A percentile compares a stretch with the other conserved stretches of the same genome.
Evolutionary conservation across 306 rosid genomes (phyloP).

Genomic region (Aeschynomene evenia): DNA sequence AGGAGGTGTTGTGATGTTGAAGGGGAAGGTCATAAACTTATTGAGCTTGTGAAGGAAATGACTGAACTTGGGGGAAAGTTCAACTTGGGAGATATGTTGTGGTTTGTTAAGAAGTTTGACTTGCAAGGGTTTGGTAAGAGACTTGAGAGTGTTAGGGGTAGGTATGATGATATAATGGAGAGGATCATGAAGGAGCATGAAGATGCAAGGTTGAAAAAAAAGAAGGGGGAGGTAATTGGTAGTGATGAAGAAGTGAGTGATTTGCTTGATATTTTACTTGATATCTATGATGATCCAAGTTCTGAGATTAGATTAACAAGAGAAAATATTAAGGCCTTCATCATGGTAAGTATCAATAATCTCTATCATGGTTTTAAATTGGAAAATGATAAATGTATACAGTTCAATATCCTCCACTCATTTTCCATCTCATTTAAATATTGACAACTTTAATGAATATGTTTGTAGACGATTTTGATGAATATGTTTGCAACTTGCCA

Average conservation of each 20-base stretch:
- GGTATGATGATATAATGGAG: conserved; percentile 53
- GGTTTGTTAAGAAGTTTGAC: conserved; percentile 44
- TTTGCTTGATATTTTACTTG: conserved; percentile 56
- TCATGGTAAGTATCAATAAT: conserved; percentile 38
- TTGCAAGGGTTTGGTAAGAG: conserved; percentile 54
- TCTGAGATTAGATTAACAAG: conserved; percentile 50
- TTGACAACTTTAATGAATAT: too few species aligned
- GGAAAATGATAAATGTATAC: too few species aligned
- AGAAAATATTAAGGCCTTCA: conserved; percentile 56
- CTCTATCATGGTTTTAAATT: neutral
- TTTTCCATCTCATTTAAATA: too few species aligned
- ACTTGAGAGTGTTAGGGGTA: conserved; percentile 33
- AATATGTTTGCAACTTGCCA: too few species aligned
- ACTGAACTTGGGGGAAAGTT: conserved; percentile 39
- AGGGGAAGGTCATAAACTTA: conserved; percentile 43
- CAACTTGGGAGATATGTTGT: conserved; percentile 39
- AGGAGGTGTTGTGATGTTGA: conserved; percentile 44
- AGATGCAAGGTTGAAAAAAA: conserved; percentile 35
- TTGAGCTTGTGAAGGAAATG: conserved; percentile 38
- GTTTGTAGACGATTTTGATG: too few species aligned
- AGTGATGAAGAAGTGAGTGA: conserved; percentile 29
- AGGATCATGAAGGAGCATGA: conserved; percentile 53
- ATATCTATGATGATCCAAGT: conserved; percentile 34
- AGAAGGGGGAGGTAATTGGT: neutral
- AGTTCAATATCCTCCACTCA: too few species aligned